Evolutionary conservation across 177 flowering plant species (phyloP).

Genomic region (Vitis hybrid): DNA sequence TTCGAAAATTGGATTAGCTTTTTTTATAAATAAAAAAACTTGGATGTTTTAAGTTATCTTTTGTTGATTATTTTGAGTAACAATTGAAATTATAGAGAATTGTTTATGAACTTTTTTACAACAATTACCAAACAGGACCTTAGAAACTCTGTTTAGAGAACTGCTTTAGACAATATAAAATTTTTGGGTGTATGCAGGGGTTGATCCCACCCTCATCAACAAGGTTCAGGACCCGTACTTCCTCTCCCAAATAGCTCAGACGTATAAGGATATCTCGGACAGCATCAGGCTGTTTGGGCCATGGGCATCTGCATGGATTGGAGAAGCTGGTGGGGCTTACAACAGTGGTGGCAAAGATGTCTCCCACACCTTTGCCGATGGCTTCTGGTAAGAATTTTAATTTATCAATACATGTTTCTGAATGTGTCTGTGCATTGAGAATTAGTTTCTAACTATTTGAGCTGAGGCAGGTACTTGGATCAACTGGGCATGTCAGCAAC

Average conservation of each 20-base stretch:
- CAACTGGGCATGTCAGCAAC: slow-evolving; percentile 62
- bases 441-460: too few relatives aligned
- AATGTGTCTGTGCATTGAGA: not conserved
- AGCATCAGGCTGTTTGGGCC: slow-evolving; percentile 37
- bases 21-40: too few relatives aligned
- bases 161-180: too few relatives aligned
- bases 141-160: too few relatives aligned
- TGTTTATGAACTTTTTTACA: too few relatives aligned
- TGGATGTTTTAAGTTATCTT: too few relatives aligned
- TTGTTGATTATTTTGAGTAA: too few relatives aligned
- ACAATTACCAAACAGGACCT: too few relatives aligned
- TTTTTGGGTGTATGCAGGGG: slow-evolving; percentile 32
- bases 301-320: slow-evolving; percentile 70
- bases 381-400: slow-evolving; percentile 55
- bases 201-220: slow-evolving; percentile 40
- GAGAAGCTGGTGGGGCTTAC: slow-evolving; percentile 72
- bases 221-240: slow-evolving; percentile 57
- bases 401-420: not conserved
- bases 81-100: too few relatives aligned
- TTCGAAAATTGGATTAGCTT: too few relatives aligned
- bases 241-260: slow-evolving; percentile 37
- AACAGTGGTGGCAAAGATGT: slow-evolving; percentile 71
- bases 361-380: slow-evolving; percentile 49
- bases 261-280: slow-evolving; percentile 31
- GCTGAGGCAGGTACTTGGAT: slow-evolving; percentile 53